Evolutionary conservation across 1,139 yeast genomes (phyloP).

Genomic region (Nakaseomyces nivariensis): DNA sequence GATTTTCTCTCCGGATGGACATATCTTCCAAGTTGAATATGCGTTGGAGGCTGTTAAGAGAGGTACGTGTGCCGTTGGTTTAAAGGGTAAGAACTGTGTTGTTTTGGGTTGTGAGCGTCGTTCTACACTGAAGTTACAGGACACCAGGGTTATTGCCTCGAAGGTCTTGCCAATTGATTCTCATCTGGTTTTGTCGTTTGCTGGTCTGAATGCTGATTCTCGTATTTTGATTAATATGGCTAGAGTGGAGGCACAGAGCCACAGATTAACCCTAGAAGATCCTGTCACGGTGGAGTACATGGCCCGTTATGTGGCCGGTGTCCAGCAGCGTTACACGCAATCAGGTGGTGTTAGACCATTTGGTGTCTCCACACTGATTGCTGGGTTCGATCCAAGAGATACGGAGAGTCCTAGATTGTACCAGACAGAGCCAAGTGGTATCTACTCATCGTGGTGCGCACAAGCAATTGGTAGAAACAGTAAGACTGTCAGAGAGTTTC

Average conservation of each 20-base stretch:
- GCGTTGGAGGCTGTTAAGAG: slow-evolving; percentile 97
- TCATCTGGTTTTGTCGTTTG: slow-evolving; percentile 87
- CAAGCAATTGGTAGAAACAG: slow-evolving; percentile 94
- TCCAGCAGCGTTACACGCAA: slow-evolving; percentile 96
- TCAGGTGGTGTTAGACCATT: slow-evolving; percentile 95
- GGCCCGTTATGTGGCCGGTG: slow-evolving; percentile 92
- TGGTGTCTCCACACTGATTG: slow-evolving; percentile 90
- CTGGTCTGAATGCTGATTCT: slow-evolving; percentile 97
- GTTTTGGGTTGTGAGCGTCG: slow-evolving; percentile 96
- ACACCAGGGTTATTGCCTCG: slow-evolving; percentile 90
- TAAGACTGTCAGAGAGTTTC: slow-evolving; percentile 89
- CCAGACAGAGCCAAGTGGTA: slow-evolving; percentile 97
- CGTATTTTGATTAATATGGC: slow-evolving; percentile 91
- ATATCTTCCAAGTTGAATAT: slow-evolving; percentile 96
- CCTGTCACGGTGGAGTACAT: slow-evolving; percentile 87
- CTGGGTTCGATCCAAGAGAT: slow-evolving; percentile 89
- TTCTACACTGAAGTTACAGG: slow-evolving; percentile 89
- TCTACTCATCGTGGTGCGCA: slow-evolving; percentile 98
- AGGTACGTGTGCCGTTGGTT: slow-evolving; percentile 97
- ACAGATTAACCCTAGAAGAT: slow-evolving; percentile 85
- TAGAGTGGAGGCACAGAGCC: slow-evolving; percentile 95
- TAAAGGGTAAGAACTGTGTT: slow-evolving; percentile 79
- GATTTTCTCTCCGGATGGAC: slow-evolving; percentile 99
- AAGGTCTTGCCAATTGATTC: slow-evolving; percentile 87
- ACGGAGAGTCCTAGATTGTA: slow-evolving; percentile 61